These are phyloP conservation scores for Syzygium malaccense DNA, from an alignment of 441 rosid species.

Conservation along the genomic window DNA sequence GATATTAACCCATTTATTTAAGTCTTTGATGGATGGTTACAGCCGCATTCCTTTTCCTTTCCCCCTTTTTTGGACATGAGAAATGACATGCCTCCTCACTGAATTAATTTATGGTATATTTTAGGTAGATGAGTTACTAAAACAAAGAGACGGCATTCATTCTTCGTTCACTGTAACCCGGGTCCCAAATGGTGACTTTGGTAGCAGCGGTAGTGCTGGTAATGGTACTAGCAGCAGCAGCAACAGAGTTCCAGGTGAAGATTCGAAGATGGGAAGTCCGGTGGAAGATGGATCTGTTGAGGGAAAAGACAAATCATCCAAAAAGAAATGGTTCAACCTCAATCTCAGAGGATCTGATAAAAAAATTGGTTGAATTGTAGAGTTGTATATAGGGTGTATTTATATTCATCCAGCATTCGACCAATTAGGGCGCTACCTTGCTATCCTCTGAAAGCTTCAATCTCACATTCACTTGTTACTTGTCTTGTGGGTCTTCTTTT, in stretches of 20 bases:
- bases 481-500: background rate
- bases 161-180: constrained; percentile 57
- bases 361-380: constrained; percentile 36
- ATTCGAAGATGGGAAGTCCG: constrained; percentile 49
- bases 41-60: background rate
- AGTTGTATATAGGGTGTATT: background rate
- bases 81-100: background rate
- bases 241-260: constrained; percentile 56
- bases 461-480: background rate
- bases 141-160: constrained; percentile 78
- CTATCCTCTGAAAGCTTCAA: background rate
- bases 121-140: constrained; percentile 88
- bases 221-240: constrained; percentile 42
- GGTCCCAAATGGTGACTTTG: constrained; percentile 10
- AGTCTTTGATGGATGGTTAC: background rate
- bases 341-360: constrained; percentile 78
- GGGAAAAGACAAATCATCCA: constrained; percentile 77
- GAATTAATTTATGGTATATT: constrained; percentile 1
- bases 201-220: constrained; percentile 25
- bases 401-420: background rate
- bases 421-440: background rate
- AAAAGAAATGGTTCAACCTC: constrained; percentile 95
- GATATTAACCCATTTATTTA: background rate
- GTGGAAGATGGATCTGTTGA: constrained; percentile 68
- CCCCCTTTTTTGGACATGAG: background rate